Base-by-base conservation (phyloP, 1,139 yeast genomes). In the Dujonia santamariae region DNA sequence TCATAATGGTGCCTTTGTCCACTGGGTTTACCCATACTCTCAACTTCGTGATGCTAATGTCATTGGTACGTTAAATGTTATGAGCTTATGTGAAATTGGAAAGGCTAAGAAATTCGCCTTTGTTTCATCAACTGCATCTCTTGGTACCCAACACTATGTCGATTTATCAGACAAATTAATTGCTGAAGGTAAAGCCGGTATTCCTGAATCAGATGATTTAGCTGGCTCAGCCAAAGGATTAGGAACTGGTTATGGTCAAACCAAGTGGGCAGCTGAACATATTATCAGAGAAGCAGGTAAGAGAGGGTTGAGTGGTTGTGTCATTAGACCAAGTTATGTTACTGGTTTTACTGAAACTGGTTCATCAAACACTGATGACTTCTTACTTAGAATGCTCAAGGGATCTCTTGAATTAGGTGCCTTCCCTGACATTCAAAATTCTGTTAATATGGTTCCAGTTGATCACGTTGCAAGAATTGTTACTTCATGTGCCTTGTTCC, bases 1-100 rank as follows among this genome's bases (percentile, higher is more conserved):
- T 42, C 99, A 94, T 60, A 94, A 94, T 51, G 98, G 97, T 64
- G 99, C 98, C 4, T 71, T 90, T 43, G 99, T 94, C 28, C 98
- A 94, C 60, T 94, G 99, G 99, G 96, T 90, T 3, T 92, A 85
- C 56, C 98, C 97, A 28, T 94, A 94, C 61, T 66, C 84, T 34
- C 86, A 85, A 49, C 70, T 94, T 48, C 78, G 97, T 50, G 96
- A 87, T 42, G 95, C 98, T 26, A 94, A 94, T 54, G 98, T 94
- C 24, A 64, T 90, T 42, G 81, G 96, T 34, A 85, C 97, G 0
- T 64, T 90, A 42, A 85, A 90, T 50, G 88, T 88, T 8, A 67
- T 94, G 75, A 81, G 80, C 50, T 61, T 94, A 53, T 86, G 95
- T 49, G 75, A 72, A 4, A 61, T 75, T 17, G 97, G 97, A 30